Conservation (phyloP, 257 asterid genomes). For the Nemophila menziesii region DNA sequence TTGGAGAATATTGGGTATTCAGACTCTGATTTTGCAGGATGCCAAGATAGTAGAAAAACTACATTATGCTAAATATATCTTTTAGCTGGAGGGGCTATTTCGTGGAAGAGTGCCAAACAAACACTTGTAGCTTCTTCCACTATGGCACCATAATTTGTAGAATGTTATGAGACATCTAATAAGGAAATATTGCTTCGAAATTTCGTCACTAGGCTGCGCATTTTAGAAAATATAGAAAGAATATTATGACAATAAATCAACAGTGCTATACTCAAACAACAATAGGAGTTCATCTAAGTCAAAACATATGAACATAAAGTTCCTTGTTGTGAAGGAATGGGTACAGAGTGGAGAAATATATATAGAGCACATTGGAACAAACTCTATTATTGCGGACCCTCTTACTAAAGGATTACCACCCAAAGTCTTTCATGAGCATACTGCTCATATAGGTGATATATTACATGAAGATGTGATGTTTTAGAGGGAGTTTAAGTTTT, state of each 20-base stretch:
- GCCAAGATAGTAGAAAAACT: background rate
- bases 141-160: background rate
- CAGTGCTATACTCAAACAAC: background rate
- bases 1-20: background rate
- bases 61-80: background rate
- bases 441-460: background rate
- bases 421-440: background rate
- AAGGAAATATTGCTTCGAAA: background rate
- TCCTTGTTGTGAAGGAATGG: background rate
- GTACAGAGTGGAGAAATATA: background rate
- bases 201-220: background rate
- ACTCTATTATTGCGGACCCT: slow-evolving; percentile 2
- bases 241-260: background rate
- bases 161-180: background rate
- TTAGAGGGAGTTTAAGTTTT: slow-evolving; percentile 2
- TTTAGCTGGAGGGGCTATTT: background rate
- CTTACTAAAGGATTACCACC: slow-evolving; percentile 1
- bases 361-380: slow-evolving; percentile 1
- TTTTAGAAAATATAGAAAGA: background rate
- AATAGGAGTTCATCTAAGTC: background rate
- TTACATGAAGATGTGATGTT: background rate
- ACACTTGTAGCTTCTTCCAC: background rate
- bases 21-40: background rate
- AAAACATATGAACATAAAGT: background rate
- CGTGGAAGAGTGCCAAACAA: background rate